Evolutionary conservation across 78 protist species (phyloP).

Genomic region (Dictyostelium firmibasis): DNA sequence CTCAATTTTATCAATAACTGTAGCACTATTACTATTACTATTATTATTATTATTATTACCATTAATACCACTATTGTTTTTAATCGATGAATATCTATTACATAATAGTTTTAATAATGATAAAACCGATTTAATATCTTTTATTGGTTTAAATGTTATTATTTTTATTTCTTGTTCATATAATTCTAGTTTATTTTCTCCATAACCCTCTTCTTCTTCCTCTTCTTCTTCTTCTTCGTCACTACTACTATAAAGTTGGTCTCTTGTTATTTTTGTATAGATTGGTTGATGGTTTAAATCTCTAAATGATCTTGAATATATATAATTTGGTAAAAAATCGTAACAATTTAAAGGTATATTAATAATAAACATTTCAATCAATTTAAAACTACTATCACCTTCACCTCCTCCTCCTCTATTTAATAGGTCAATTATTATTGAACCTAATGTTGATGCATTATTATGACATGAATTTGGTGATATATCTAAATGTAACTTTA

Average conservation of each 20-base stretch:
- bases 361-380: neutral
- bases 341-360: neutral
- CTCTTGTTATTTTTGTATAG: neutral
- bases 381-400: neutral
- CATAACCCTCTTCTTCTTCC: neutral
- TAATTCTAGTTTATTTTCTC: neutral
- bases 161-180: neutral
- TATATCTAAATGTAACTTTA: neutral
- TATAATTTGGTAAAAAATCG: neutral
- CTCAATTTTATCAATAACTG: no score
- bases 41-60: no score
- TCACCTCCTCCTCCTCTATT: no score
- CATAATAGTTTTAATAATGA: neutral
- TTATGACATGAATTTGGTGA: neutral
- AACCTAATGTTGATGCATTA: neutral
- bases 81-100: neutral
- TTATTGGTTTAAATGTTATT: neutral
- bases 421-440: neutral
- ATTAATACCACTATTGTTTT: neutral
- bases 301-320: neutral
- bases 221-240: neutral
- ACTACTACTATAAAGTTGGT: neutral
- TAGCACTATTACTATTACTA: no score
- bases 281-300: neutral
- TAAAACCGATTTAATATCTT: neutral